Evolutionary conservation across 345 rosid genomes (phyloP).

Genomic region (Syzygium aromaticum): DNA sequence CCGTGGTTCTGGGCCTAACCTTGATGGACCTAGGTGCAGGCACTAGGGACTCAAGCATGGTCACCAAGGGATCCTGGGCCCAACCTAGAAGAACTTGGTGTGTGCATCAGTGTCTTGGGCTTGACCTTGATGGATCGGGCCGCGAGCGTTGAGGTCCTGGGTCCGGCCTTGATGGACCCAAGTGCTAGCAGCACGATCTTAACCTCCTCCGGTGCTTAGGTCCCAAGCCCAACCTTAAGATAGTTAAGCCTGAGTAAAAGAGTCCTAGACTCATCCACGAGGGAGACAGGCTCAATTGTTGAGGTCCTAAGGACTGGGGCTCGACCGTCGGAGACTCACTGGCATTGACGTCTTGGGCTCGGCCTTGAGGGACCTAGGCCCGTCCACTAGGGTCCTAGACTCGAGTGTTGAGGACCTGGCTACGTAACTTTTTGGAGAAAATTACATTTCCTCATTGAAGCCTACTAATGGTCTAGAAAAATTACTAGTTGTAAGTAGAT

Average conservation of each 20-base stretch:
- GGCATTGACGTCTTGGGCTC: not conserved
- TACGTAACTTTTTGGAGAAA: not conserved
- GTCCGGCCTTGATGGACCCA: too few species aligned
- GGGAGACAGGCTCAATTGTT: not conserved
- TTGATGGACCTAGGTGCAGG: too few species aligned
- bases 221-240: accelerated
- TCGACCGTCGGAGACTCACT: not conserved
- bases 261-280: not conserved
- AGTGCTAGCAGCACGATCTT: too few species aligned
- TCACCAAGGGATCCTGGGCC: too few species aligned
- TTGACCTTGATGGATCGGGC: too few species aligned
- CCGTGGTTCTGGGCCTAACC: too few species aligned
- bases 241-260: not conserved
- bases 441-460: not conserved
- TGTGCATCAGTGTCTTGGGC: too few species aligned
- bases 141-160: too few species aligned
- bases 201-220: not conserved
- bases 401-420: not conserved
- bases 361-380: not conserved
- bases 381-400: not conserved
- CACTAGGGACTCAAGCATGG: too few species aligned
- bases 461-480: not conserved
- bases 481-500: not conserved
- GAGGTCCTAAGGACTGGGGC: not conserved
- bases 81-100: too few species aligned